Evolutionary conservation across 345 rosid species (phyloP), one percentile per base, ranked within the genome.

Genomic region (Lepidium didymum): DNA sequence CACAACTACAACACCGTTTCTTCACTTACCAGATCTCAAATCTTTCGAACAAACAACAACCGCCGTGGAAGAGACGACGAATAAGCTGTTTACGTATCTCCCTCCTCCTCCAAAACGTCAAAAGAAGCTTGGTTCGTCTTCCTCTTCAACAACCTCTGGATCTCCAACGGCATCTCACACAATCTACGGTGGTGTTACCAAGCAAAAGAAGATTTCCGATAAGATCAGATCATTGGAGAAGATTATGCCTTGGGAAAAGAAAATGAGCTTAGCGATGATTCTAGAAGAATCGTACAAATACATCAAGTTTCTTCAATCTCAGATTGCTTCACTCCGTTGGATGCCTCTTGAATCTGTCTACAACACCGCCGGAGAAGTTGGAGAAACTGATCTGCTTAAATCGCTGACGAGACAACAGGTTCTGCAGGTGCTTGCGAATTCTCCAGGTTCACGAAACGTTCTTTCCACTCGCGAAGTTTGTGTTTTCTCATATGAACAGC

Each of bases 211-310:
- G 57, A 64, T 88, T 3, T 68, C 83, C 1, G 84, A 84, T 16
- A 85, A 72, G 72, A 78, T 76, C n/a, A 81, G 80, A 41, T 57
- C 71, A 12, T 36, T 90, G 44, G 84, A 81, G 51, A 86, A 85
- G 52, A 79, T 90, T 11, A 78, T 90, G 86, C 94, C 88, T 3
- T 74, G 81, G 82, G 80, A 81, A 29, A 76, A 54, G 57, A 86
- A 78, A 68, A 81, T 84, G 92, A 83, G 79, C 63, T 73, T 60
- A 0, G 81, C 81, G 1, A 77, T 76, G 42, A 37, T 79, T 74
- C 83, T 88, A 0, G 86, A 81, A 40, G 89, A 91, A 78, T 82
- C 89, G 8, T 56, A 64, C 46, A 86, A 77, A 77, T 88, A 88
- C 75, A 72, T 91, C 13, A 72, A 19, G 14, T 86, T 79, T 70